Conservation (phyloP, 1,139 yeast species). For the Yamadazyma conglobata region DNA sequence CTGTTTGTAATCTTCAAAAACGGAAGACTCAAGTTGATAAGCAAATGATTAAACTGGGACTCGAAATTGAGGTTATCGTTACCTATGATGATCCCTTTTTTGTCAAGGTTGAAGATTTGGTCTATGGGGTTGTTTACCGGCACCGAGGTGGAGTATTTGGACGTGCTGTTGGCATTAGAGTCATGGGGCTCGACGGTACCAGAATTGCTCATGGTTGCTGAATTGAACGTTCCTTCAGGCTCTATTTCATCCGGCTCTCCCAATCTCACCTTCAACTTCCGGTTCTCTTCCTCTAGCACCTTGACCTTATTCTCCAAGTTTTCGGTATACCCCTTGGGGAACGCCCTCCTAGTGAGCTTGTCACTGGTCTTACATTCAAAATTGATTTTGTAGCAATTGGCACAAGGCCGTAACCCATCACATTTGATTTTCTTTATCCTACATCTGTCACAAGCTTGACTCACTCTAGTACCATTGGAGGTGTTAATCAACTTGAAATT, state of each 20-base stretch:
- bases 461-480: constrained; percentile 46
- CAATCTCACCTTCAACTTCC: constrained; percentile 15
- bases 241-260: constrained; percentile 10
- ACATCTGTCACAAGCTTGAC: constrained; percentile 82
- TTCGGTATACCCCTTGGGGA: constrained; percentile 76
- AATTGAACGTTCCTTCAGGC: too few species aligned
- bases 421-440: constrained; percentile 74
- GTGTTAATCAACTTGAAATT: constrained; percentile 41
- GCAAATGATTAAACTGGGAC: constrained; percentile 45
- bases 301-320: constrained; percentile 61
- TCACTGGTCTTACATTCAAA: constrained; percentile 71
- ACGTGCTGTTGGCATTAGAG: not conserved
- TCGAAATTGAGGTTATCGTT: constrained; percentile 49
- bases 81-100: constrained; percentile 46
- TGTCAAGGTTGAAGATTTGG: constrained; percentile 45
- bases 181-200: not conserved
- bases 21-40: constrained; percentile 44
- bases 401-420: constrained; percentile 70
- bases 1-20: constrained; percentile 46
- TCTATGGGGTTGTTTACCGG: constrained; percentile 26
- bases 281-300: constrained; percentile 58
- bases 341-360: constrained; percentile 67
- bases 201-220: too few species aligned
- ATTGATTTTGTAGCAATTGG: constrained; percentile 60
- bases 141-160: constrained; percentile 1